These are phyloP conservation scores for Trichoderma sp. DNA, from an alignment of 2,329 filamentous ascomycete species.

Conservation along the genomic window DNA sequence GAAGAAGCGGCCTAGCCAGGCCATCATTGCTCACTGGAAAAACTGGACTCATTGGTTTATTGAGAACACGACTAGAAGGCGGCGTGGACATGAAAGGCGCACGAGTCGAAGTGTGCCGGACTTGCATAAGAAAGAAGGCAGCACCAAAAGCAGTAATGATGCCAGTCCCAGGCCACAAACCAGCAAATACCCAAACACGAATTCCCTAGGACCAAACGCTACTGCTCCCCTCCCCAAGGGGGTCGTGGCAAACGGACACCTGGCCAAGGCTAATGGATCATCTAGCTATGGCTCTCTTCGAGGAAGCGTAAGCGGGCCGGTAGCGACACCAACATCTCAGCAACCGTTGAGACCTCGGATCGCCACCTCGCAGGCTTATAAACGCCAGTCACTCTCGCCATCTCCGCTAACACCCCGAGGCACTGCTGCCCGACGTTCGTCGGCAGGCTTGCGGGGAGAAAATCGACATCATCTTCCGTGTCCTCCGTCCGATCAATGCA, in stretches of 20 bases:
- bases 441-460: slow-evolving; percentile 84
- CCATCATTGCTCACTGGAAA: slow-evolving; percentile 62
- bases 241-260: slow-evolving; percentile 54
- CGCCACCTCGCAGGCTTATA: slow-evolving; percentile 49
- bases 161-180: slow-evolving; percentile 61
- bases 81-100: slow-evolving; percentile 50
- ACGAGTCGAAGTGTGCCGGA: slow-evolving; percentile 62
- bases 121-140: slow-evolving; percentile 52
- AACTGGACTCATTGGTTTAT: slow-evolving; percentile 66
- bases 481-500: slow-evolving; percentile 92
- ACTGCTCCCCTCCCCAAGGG: slow-evolving; percentile 53
- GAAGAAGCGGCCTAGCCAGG: slow-evolving; percentile 58
- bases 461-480: slow-evolving; percentile 93
- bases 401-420: slow-evolving; percentile 86
- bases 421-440: slow-evolving; percentile 74
- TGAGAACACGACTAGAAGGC: slow-evolving; percentile 58
- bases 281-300: slow-evolving; percentile 27
- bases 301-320: slow-evolving; percentile 28
- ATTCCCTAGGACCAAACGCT: slow-evolving; percentile 37
- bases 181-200: slow-evolving; percentile 53
- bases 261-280: slow-evolving; percentile 32
- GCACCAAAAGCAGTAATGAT: slow-evolving; percentile 51
- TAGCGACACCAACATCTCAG: slow-evolving; percentile 32
- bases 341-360: slow-evolving; percentile 33
- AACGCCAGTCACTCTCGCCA: slow-evolving; percentile 81